Evolutionary conservation across 306 rosid genomes (phyloP).

Genomic region (Prosopis cineraria): DNA sequence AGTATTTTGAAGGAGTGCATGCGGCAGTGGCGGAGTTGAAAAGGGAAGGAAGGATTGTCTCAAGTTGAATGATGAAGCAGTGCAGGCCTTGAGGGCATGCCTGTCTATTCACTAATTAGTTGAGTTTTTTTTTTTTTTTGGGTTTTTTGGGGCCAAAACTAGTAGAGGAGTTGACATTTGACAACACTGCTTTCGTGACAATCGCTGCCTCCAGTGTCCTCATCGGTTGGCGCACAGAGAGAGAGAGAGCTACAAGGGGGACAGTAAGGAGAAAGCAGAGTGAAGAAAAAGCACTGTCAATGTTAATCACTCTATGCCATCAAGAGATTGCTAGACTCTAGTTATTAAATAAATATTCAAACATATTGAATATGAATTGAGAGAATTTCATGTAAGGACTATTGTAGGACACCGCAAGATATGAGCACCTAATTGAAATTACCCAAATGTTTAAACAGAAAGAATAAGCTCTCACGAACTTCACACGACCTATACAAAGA

Average conservation of each 20-base stretch:
- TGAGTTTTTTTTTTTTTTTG: too few species aligned
- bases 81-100: neutral
- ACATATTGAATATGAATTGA: neutral
- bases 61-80: neutral
- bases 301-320: slow-evolving; percentile 34
- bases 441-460: too few species aligned
- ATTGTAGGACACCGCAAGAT: too few species aligned
- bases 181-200: neutral
- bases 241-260: neutral
- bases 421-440: too few species aligned
- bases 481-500: too few species aligned
- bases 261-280: slow-evolving; percentile 35
- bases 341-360: neutral
- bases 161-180: too few species aligned
- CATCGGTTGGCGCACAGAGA: neutral
- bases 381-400: too few species aligned
- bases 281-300: neutral
- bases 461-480: too few species aligned
- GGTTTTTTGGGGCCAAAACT: too few species aligned
- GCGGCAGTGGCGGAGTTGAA: neutral
- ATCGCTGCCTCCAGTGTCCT: neutral
- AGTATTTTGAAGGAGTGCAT: neutral
- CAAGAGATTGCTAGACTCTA: neutral
- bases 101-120: neutral
- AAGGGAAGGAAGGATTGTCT: neutral